Evolutionary conservation across 139 green algal species (phyloP), one percentile per base, ranked within the genome.

Genomic region (Eudorina sp.): DNA sequence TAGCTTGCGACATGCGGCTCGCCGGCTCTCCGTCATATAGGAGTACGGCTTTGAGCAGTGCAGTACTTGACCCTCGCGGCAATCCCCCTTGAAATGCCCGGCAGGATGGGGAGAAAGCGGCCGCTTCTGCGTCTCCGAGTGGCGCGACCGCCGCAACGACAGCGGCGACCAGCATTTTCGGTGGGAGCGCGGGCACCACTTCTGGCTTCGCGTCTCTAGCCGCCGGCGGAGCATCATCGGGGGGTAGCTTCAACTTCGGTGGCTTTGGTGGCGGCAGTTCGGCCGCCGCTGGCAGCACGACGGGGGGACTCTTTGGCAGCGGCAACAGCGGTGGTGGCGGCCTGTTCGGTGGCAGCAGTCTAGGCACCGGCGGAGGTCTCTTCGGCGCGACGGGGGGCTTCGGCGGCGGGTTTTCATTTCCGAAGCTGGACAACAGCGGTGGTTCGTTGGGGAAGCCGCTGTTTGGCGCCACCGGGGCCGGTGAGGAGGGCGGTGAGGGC

Each of bases 81-180:
- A 55, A 55, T 13, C 48, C 48, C 48, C 48, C 13, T 55, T n/a
- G n/a, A n/a, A n/a, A n/a, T n/a, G n/a, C 48, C 13, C 80, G 46
- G 58, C 53, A 86, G 43, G 2, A 29, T 2, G 64, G 41, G 72
- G 80, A 53, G 70, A 13, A 55, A 8, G 16, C 68, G 36, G 11
- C 19, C 16, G 31, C 70, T 16, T 79, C 70, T 14, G 31, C 80
- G 3, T 75, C 79, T 7, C 29, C 79, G 25, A 51, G 31, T 51
- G 48, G 31, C 58, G 18, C 38, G 0, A 31, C 29, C 18, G 53
- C 53, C 34, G 23, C 53, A 0, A 40, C 55, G 4, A 58, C 70
- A 23, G 25, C 41, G n/a, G 13, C 45, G 40, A 19, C 40, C 29
- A 86, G 80, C 81, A 87, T 87, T 31, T 87, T 87, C 64, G 81